phyloP scores from a whole-genome alignment of 129 eudicot species.

The carrot (Daucus carota) region DNA sequence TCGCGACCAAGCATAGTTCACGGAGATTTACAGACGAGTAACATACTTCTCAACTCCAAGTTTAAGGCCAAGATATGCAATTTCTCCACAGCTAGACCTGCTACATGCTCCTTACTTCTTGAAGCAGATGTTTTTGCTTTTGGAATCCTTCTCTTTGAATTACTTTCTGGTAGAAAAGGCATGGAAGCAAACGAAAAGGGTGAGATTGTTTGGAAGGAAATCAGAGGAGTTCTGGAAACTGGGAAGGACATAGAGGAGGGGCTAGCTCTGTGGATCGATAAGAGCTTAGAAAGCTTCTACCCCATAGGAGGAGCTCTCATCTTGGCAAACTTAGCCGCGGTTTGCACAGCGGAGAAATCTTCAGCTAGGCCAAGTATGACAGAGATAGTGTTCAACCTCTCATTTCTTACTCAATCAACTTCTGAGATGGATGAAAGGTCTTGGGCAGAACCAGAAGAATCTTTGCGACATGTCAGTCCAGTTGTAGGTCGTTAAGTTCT shows the following conservation, averaged over 20 bases:
- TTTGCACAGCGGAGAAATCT: slow-evolving; percentile 64
- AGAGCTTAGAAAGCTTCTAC: slow-evolving; percentile 36
- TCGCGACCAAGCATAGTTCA: slow-evolving; percentile 70
- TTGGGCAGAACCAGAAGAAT: slow-evolving; percentile 48
- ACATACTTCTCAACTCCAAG: slow-evolving; percentile 64
- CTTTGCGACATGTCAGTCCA: slow-evolving; percentile 33
- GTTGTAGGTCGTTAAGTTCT: slow-evolving; percentile 51
- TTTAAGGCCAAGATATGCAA: slow-evolving; percentile 71
- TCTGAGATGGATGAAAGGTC: slow-evolving; percentile 42
- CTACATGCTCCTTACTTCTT: slow-evolving; percentile 40
- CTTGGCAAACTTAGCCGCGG: slow-evolving; percentile 56
- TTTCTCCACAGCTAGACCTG: slow-evolving; percentile 48
- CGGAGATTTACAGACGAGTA: slow-evolving; percentile 53
- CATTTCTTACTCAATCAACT: slow-evolving; percentile 55
- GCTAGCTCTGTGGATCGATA: slow-evolving; percentile 64
- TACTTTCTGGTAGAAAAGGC: slow-evolving; percentile 63
- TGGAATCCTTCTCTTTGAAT: slow-evolving; percentile 59
- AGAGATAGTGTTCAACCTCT: slow-evolving; percentile 62
- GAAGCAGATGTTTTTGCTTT: slow-evolving; percentile 52
- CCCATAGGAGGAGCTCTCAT: slow-evolving; percentile 60
- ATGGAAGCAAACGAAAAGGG: slow-evolving; percentile 57
- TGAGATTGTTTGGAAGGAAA: slow-evolving; percentile 66
- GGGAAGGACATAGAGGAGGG: slow-evolving; percentile 46
- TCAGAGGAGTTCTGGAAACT: slow-evolving; percentile 42
- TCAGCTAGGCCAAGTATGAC: slow-evolving; percentile 61